A percentile compares a stretch with the other conserved stretches of the same genome.
Evolutionary conservation across 495 filamentous ascomycete species (phyloP).

Genomic region (Aspergillus leporis): DNA sequence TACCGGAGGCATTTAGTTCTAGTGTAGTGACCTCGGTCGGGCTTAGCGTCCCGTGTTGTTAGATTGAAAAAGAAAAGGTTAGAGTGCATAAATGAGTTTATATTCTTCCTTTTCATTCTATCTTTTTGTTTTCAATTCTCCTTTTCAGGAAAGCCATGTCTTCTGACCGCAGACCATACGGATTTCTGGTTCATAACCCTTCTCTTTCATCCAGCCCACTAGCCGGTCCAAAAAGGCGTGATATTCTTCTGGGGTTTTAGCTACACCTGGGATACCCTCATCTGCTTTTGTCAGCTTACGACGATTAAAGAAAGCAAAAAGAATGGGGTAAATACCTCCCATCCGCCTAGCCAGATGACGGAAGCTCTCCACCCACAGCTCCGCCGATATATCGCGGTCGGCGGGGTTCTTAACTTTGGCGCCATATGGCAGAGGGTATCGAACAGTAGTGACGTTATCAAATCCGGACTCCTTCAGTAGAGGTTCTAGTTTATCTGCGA

Average conservation of each 20-base stretch:
- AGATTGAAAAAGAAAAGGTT: no score
- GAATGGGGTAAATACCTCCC: background rate
- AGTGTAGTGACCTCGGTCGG: no score
- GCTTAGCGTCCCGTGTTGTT: no score
- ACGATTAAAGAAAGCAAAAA: background rate
- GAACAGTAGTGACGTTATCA: conserved; percentile 5
- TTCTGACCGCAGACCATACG: conserved; percentile 9
- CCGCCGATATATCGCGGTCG: background rate
- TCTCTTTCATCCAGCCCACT: conserved; percentile 7
- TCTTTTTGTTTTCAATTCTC: background rate
- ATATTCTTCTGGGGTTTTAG: conserved; percentile 7
- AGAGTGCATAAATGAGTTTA: background rate
- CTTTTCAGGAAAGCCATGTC: background rate
- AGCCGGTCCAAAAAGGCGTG: conserved; percentile 7
- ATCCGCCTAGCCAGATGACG: conserved; percentile 11
- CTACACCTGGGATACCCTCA: conserved; percentile 11
- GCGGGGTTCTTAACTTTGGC: conserved; percentile 3
- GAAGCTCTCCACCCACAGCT: conserved; percentile 11
- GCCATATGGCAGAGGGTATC: conserved; percentile 10
- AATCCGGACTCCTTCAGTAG: conserved; percentile 1
- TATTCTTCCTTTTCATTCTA: background rate
- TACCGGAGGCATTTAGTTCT: no score
- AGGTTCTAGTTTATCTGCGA: conserved; percentile 9
- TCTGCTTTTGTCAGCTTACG: conserved; percentile 8
- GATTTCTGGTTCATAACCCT: conserved; percentile 10